Evolutionary conservation across 2,329 filamentous ascomycete genomes (phyloP), one percentile per base, ranked within the genome.

Genomic region (Aspergillus sp.): DNA sequence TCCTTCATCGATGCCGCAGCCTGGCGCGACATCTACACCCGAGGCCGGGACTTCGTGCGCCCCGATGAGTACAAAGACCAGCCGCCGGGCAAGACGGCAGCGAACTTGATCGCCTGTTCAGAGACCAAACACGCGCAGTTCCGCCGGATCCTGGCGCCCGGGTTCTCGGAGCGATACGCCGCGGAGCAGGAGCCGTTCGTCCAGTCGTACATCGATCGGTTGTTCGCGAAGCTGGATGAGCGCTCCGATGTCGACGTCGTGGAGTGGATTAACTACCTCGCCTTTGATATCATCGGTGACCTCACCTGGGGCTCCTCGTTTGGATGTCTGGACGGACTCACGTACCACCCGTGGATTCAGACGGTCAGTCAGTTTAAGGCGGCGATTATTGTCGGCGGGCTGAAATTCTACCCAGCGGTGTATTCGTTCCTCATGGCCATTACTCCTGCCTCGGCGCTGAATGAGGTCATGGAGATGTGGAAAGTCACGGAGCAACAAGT

Each of bases 1-100:
- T 67, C 70, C 57, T 75, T 78, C 63, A 65, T 64, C 52, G 65
- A 71, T 46, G 62, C 65, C 2, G 65, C 70, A 50, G 73, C 75
- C 22, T 75, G 68, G 70, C 56, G 65, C 14, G 72, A 75, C n/a
- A 71, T 74, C 56, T 71, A 72, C 55, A 54, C 36, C 11, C 20
- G 7, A 1, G 52, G 26, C 6, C 56, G 24, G 12, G 49, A 52
- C 26, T 54, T 55, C 47, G 31, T 56, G 22, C 60, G 50, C 29
- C 36, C 55, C 4, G 29, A 20, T 4, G 20, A 55, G 50, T 14
- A 46, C 47, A 52, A 57, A n/a, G 74, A 62, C 47, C 60, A 63
- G 26, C 50, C 57, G 7, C 57, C 59, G 7, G 63, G 59, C 20
- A 46, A 55, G 16, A 53, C 56, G 1, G 57, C 55, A 7, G 42